Evolutionary conservation across 345 rosid genomes (phyloP), one percentile per base, ranked within the genome.

Genomic region (Acer negundo): DNA sequence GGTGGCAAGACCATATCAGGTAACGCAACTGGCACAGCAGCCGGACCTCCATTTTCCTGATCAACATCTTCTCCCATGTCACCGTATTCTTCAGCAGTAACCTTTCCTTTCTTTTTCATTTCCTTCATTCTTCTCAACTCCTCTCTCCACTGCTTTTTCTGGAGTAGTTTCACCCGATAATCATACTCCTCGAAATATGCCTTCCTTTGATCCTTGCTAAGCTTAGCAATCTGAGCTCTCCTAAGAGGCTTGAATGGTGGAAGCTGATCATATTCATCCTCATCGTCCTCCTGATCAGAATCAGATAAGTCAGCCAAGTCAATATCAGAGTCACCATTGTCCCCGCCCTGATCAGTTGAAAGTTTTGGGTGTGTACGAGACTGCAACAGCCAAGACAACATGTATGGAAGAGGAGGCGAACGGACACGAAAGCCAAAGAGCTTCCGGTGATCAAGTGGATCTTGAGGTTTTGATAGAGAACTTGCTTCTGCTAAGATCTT

Each of bases 111-210:
- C 88, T 92, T 95, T 91, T 90, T 90, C 73, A 90, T 85, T 86
- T 94, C 94, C 78, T 76, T 91, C 91, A 93, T 85, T 82, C 93
- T 89, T 82, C 80, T 90, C 76, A 91, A 73, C 84, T 95, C 97
- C 82, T 93, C 98, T 75, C 85, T 90, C 97, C 97, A 90, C 77
- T 95, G 96, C 84, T 93, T 92, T 84, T 89, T 93, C 90, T 92
- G 97, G 42, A 95, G 88, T 62, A 95, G 95, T 83, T 95, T 95
- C 83, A 95, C 98, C 66, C 98, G 82, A 75, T 95, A 95, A 84
- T 95, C 98, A 86, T 95, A 93, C 86, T 95, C 98, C 84, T 93
- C 98, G 11, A 92, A 81, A 74, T 95, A 95, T 47, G 97, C 94
- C 75, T 88, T 92, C 79, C 80, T 90, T 75, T 95, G 97, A 40